A percentile compares a stretch with the other conserved stretches of the same genome.
These are phyloP conservation scores for Hysterium pulicare DNA, from an alignment of 2,329 filamentous ascomycete genomes.

Conservation along the genomic window DNA sequence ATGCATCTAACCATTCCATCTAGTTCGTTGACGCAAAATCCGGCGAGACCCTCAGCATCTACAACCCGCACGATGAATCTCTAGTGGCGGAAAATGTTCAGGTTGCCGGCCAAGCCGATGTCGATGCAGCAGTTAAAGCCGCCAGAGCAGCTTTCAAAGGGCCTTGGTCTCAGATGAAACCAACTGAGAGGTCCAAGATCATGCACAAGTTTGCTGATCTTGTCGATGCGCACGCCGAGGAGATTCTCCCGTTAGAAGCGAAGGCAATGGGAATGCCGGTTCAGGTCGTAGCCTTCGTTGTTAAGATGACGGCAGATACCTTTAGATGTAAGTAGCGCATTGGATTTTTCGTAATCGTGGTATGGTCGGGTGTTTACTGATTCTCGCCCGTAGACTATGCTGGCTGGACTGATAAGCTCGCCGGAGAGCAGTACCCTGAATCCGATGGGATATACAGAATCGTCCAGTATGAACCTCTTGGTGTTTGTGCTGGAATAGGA, in stretches of 20 bases:
- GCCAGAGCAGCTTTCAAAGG: slow-evolving; percentile 18
- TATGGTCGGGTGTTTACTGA: not conserved
- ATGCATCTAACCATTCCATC: not conserved
- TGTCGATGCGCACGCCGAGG: slow-evolving; percentile 13
- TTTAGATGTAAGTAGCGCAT: slow-evolving; percentile 5
- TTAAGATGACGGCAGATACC: not conserved
- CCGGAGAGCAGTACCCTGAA: slow-evolving; percentile 15
- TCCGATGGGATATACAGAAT: slow-evolving; percentile 22
- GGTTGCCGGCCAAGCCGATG: slow-evolving; percentile 17
- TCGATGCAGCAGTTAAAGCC: slow-evolving; percentile 20
- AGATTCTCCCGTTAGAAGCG: slow-evolving; percentile 12
- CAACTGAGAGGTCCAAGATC: slow-evolving; percentile 7
- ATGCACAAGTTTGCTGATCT: slow-evolving; percentile 24
- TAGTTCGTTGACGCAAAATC: slow-evolving; percentile 22
- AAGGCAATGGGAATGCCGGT: slow-evolving; percentile 17
- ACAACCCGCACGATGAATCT: slow-evolving; percentile 19
- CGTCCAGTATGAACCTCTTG: slow-evolving; percentile 26
- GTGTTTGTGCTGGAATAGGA: slow-evolving; percentile 27
- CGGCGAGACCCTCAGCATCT: slow-evolving; percentile 16
- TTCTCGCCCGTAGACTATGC: slow-evolving; percentile 11
- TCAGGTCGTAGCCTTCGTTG: not conserved
- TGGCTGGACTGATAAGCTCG: slow-evolving; percentile 19
- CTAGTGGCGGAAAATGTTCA: slow-evolving; percentile 20
- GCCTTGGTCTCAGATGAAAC: slow-evolving; percentile 14
- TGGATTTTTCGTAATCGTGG: not conserved